Conservation (phyloP, 176 grass and related monocot species). For the Pontederia crassipes region DNA sequence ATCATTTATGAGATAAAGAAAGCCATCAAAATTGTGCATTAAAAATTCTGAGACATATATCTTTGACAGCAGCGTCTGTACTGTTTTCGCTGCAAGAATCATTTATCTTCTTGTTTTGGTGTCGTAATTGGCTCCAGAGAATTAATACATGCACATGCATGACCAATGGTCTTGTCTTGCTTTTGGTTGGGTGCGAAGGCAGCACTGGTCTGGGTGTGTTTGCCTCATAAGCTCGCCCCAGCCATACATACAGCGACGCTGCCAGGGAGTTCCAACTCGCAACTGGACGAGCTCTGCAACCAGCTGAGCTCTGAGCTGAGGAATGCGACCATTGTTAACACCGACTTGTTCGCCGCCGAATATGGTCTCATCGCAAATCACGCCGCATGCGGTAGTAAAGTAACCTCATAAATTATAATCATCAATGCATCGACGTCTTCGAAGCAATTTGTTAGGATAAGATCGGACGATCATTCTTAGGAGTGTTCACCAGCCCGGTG, state of each 20-base stretch:
- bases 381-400: slow-evolving; percentile 37
- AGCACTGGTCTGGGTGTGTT: slow-evolving; percentile 58
- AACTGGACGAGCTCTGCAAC: slow-evolving; percentile 35
- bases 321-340: slow-evolving; percentile 49
- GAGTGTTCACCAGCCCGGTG: too few relatives aligned
- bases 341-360: slow-evolving; percentile 60
- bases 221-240: slow-evolving; percentile 74
- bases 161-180: too few relatives aligned
- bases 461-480: too few relatives aligned
- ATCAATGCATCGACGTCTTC: too few relatives aligned
- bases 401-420: too few relatives aligned
- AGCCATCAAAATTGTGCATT: slow-evolving; percentile 38
- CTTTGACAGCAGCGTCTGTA: background rate
- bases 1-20: slow-evolving; percentile 51
- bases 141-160: slow-evolving; percentile 47
- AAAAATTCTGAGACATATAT: background rate
- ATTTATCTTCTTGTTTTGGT: background rate
- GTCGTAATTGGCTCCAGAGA: slow-evolving; percentile 41
- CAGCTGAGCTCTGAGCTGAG: slow-evolving; percentile 40
- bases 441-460: too few relatives aligned
- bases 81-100: background rate
- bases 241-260: slow-evolving; percentile 50
- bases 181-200: slow-evolving; percentile 73
- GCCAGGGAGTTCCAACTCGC: slow-evolving; percentile 58
- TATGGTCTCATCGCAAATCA: slow-evolving; percentile 73